Conservation (phyloP, 257 asterid species). For the Striga asiatica region DNA sequence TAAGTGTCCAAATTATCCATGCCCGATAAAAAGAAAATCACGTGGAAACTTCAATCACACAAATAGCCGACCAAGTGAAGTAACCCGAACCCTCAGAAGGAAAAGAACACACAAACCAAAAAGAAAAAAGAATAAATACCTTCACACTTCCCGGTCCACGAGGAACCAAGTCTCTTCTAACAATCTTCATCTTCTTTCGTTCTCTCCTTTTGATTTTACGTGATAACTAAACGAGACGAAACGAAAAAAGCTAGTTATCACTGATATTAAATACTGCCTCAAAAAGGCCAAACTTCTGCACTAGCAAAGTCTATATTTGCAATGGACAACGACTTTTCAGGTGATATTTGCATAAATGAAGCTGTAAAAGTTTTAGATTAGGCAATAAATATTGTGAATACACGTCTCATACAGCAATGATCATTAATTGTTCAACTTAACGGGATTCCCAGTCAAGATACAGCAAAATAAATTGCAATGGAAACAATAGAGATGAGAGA, state of each 20-base stretch:
- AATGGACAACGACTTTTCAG: neutral
- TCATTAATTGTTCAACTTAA: neutral
- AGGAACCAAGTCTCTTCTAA: conserved; percentile 20
- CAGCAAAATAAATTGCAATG: neutral
- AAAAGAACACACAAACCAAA: neutral
- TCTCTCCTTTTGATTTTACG: too few relatives aligned
- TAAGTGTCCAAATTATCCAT: neutral
- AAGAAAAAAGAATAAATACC: conserved; percentile 23
- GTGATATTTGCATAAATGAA: conserved; percentile 5
- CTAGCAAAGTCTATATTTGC: conserved; percentile 1
- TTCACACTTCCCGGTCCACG: conserved; percentile 88
- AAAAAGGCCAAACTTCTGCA: too few relatives aligned
- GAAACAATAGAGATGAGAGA: conserved; percentile 2
- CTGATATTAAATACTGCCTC: too few relatives aligned
- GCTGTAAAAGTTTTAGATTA: neutral
- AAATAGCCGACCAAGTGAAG: neutral
- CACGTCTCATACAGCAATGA: neutral
- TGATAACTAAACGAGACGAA: too few relatives aligned
- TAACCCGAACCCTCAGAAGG: too few relatives aligned
- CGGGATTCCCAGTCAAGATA: neutral
- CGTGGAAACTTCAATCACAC: neutral
- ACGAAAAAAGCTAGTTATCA: too few relatives aligned
- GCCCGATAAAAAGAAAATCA: neutral
- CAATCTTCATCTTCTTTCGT: neutral
- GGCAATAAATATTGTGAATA: neutral